Base-by-base conservation (phyloP, 345 rosid genomes). In the Lepidium didymum region DNA sequence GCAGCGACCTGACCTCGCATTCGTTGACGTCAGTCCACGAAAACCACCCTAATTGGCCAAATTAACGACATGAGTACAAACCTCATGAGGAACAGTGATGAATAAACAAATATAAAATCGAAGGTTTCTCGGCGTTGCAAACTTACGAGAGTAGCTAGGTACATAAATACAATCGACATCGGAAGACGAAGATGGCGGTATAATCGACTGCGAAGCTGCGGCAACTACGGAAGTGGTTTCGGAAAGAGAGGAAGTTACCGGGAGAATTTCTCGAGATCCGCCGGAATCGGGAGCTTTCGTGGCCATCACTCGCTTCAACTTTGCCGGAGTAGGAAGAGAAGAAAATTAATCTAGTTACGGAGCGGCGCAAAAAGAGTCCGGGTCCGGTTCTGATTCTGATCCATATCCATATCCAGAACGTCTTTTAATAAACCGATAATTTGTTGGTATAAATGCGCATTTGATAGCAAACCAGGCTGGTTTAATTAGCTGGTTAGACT, bases 101-200 rank as follows among this genome's bases (percentile, higher is more conserved):
- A 9, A 29, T 29, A 5, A 10, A 6, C 0, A 25, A 1, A 7
- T 14, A 4, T 5, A n/a, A n/a, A 6, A 36, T 21, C 38, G 3
- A 19, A 18, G 51, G 16, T 35, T 47, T 3, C n/a, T 10, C 5
- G 23, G 14, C 0, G 25, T 43, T 13, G 18, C 3, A 15, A 61
- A 79, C 89, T 88, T 79, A 93, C 98, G 63, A 65, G 97, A 83
- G 83, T 87, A 88, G 81, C 96, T 87, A 61, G 98, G 97, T 57
- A 86, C 46, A 70, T 78, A 72, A 54, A 85, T 75, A 63, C 73
- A 54, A 67, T 85, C 85, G 12, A 77, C 54, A 0, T 83, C 87
- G 25, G 88, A 10, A 51, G 83, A 44, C 21, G 83, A 50, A 1
- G 77, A 50, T 9, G 76, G 64, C 9, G 56, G 55, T 35, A 77